Evolutionary conservation across 108 stramenopile species (phyloP), one percentile per base, ranked within the genome.

Genomic region (Skeletonema grethae): DNA sequence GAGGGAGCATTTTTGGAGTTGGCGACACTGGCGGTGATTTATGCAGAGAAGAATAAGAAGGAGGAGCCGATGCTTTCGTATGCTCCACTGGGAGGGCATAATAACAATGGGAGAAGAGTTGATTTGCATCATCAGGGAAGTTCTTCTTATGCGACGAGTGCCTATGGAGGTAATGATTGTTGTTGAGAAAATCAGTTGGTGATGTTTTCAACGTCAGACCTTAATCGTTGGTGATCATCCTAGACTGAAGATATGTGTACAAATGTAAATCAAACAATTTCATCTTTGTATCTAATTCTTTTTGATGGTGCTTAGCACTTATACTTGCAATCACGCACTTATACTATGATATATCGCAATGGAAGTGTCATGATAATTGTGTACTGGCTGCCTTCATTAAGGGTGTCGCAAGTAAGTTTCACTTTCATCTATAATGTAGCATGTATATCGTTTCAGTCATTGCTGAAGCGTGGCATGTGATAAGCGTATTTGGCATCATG

Each of bases 1-100:
- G 98, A 99, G 32, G 93, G 87, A 15, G 97, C 97, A 15, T 98
- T 99, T 74, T 64, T 82, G 35, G 90, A 92, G 70, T 84, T 85
- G 53, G 90, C 93, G 31, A 80, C 80, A 10, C 41, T 82, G 29
- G 80, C 80, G 7, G 71, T 77, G 28, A 73, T 77, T 46, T 70
- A 77, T 55, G 64, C 62, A 11, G 80, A 82, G 60, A 63, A 30
- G 31, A 74, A 75, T 67, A 75, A 60, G 43, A 48, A 73, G 72
- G 69, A 72, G 13, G 68, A 82, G 72, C 79, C 79, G 18, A 59
- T 65, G 62, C 57, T 80, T 30, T 80, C 78, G 24, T 79, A 68
- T 72, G 78, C 78, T 45, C 77, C 77, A 32, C 56, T 72, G 35
- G 60, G 66, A 45, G 65, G 76, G 29, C 34, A 39, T 70, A 53